Evolutionary conservation across 2,329 filamentous ascomycete species (phyloP), one percentile per base, ranked within the genome.

Genomic region (Fusarium sublunatum): DNA sequence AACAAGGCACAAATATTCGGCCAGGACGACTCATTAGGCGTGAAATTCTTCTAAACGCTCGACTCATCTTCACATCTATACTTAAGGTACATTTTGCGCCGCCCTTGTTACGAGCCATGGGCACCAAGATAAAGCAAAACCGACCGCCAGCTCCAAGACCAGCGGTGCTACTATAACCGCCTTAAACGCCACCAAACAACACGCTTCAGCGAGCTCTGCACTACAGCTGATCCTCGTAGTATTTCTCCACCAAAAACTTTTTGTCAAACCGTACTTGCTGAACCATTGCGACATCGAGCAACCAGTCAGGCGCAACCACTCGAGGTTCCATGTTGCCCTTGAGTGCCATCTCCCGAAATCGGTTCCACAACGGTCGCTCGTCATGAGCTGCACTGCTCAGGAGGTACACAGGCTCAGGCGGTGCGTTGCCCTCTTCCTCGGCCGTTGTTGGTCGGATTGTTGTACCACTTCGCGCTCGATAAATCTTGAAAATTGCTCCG

Each of bases 1-100:
- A 93, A 93, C 68, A 96, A 91, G 78, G 94, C 93, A 12, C 94
- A 98, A 77, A 88, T 98, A 25, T 98, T 99, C 79, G 94, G 94
- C 31, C 86, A 87, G 50, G 93, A 94, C 71, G 92, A 94, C 74
- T 91, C 91, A 59, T 87, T 91, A 72, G 95, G 95, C 71, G 92
- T 98, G 65, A 99, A 99, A 80, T 98, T 99, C 80, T 98, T 98
- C 75, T 97, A 80, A 88, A 43, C 36, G 50, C 48, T 60, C n/a
- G 39, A 38, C 25, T 53, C 44, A 58, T 53, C 53, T 42, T 38
- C 48, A 58, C 58, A 54, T 64, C 49, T 63, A 53, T 65, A 67
- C 54, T 53, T 62, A 52, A 58, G 40, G 38, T 34, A 60, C 49
- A 61, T 46, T 44, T 40, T 58, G 41, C 44, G 45, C 45, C 38